phyloP scores from a whole-genome alignment of 2,329 filamentous ascomycete species.

The Hymenotorrendiella dingleyae region DNA sequence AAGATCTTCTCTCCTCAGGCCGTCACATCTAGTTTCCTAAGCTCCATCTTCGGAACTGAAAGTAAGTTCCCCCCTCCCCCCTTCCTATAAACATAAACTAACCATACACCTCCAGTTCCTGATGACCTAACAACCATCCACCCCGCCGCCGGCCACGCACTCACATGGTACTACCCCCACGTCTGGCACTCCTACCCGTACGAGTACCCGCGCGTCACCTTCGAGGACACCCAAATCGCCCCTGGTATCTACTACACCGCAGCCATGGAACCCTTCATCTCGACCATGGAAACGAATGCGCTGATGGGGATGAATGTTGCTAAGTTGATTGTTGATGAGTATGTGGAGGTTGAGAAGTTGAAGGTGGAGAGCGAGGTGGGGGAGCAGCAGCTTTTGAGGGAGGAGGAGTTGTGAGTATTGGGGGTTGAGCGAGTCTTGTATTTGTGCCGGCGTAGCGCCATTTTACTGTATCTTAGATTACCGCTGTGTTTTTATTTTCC shows the following conservation, averaged over 20 bases:
- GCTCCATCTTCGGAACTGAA: constrained; percentile 41
- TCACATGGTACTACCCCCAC: constrained; percentile 74
- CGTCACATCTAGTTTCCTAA: constrained; percentile 48
- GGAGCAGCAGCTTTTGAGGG: not conserved
- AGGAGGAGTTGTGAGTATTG: not conserved
- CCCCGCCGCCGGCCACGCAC: constrained; percentile 42
- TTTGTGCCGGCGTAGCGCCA: no score
- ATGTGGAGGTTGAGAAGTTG: constrained; percentile 28
- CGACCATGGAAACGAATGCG: constrained; percentile 94
- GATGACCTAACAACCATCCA: constrained; percentile 19
- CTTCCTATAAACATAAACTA: constrained; percentile 18
- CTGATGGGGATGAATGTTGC: constrained; percentile 87
- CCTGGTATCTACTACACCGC: constrained; percentile 64
- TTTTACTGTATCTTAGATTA: no score
- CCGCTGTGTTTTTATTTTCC: no score
- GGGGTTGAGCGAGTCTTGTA: no score
- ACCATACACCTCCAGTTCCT: constrained; percentile 24
- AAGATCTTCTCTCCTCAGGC: constrained; percentile 58
- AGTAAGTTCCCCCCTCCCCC: constrained; percentile 10
- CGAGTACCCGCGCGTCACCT: constrained; percentile 76
- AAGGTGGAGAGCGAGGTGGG: constrained; percentile 1
- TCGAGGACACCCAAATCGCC: constrained; percentile 71
- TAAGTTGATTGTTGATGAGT: constrained; percentile 60
- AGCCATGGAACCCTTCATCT: constrained; percentile 88
- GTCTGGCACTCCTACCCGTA: constrained; percentile 83